phyloP scores from a whole-genome alignment of 768 basidiomycete genomes.

The Boletellus emodensis region DNA sequence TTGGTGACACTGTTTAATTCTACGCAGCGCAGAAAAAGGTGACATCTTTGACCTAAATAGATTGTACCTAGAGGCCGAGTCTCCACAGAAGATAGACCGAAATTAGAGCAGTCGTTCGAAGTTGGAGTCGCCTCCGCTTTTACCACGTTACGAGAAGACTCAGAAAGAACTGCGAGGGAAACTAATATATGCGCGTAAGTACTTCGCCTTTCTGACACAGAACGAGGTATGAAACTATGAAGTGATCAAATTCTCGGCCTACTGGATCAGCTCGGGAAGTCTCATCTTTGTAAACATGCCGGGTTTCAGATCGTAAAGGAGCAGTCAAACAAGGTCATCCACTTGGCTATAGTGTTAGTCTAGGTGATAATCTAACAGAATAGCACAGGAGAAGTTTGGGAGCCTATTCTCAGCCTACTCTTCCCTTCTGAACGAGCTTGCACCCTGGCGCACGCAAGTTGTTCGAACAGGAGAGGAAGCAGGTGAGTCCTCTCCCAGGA shows the following conservation, averaged over 20 bases:
- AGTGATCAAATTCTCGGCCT: constrained; percentile 20
- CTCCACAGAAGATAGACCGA: constrained; percentile 7
- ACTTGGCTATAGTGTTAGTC: neutral
- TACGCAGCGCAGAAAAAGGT: constrained; percentile 15
- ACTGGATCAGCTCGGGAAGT: constrained; percentile 22
- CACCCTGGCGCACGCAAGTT: constrained; percentile 27
- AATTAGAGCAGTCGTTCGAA: constrained; percentile 22
- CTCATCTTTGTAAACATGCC: constrained; percentile 13
- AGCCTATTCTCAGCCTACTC: constrained; percentile 21
- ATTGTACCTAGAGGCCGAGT: neutral
- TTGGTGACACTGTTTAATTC: neutral
- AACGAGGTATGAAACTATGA: neutral
- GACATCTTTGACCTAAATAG: neutral
- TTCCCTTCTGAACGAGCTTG: constrained; percentile 31
- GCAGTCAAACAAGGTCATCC: constrained; percentile 15
- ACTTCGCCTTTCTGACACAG: neutral
- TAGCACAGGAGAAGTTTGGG: constrained; percentile 21
- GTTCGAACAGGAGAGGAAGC: constrained; percentile 31
- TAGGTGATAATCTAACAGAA: constrained; percentile 3
- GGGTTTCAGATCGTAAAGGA: constrained; percentile 5
- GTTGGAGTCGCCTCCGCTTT: constrained; percentile 17
- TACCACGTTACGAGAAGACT: constrained; percentile 7
- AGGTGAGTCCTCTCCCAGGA: constrained; percentile 25
- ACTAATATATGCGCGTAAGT: constrained; percentile 28
- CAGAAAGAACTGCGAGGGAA: constrained; percentile 18